phyloP scores from a whole-genome alignment of 2,329 filamentous ascomycete genomes.

The Alternaria tenuissima region DNA sequence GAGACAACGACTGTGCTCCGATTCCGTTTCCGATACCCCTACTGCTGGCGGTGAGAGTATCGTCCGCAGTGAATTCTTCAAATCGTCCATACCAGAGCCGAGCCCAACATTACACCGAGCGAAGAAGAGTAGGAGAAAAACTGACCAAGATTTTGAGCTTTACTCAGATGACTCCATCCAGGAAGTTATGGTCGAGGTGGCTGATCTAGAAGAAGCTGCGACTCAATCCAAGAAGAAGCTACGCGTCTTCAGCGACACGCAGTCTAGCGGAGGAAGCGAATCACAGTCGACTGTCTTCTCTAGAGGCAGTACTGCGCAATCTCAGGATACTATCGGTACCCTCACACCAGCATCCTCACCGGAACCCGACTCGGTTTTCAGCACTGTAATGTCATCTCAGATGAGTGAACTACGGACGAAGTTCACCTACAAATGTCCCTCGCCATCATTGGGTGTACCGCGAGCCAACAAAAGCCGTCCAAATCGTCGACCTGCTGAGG shows the following conservation, averaged over 20 bases:
- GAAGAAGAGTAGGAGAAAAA: constrained; percentile 41
- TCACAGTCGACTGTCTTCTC: constrained; percentile 43
- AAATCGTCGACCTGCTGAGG: constrained; percentile 19
- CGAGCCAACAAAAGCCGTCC: constrained; percentile 10
- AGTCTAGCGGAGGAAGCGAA: constrained; percentile 26
- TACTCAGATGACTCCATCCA: constrained; percentile 60
- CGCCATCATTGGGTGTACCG: constrained; percentile 5
- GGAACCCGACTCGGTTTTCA: constrained; percentile 37
- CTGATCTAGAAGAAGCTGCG: constrained; percentile 43
- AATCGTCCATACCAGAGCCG: constrained; percentile 43
- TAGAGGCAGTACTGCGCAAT: constrained; percentile 30
- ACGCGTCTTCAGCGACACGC: constrained; percentile 42
- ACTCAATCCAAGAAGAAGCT: constrained; percentile 45
- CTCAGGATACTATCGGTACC: constrained; percentile 37
- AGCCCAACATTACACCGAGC: constrained; percentile 53
- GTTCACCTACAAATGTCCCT: constrained; percentile 38
- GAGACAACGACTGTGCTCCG: constrained; percentile 56
- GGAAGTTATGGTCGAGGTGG: constrained; percentile 52
- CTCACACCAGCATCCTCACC: constrained; percentile 46
- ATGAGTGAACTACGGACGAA: constrained; percentile 42
- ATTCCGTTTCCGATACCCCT: constrained; percentile 42
- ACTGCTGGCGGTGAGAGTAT: constrained; percentile 36
- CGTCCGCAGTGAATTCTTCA: constrained; percentile 58
- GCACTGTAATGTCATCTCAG: constrained; percentile 37
- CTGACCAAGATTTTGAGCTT: constrained; percentile 54